Conservation (phyloP, 2,329 filamentous ascomycete genomes). For the Zasmidium angulare region DNA sequence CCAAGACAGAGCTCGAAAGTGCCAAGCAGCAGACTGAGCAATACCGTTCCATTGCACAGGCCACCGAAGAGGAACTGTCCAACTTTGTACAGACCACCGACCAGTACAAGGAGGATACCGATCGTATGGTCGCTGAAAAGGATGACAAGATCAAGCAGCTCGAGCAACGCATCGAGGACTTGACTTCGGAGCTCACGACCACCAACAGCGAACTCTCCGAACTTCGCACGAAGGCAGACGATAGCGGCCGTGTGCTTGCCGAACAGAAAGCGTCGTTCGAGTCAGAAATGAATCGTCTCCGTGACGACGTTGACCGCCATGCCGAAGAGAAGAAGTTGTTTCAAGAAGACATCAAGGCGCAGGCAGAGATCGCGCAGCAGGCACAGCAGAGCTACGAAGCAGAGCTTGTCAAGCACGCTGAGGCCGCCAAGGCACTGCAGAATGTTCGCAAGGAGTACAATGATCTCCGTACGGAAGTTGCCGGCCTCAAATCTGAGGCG, state of each 20-base stretch:
- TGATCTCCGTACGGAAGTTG: constrained; percentile 74
- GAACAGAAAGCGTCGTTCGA: constrained; percentile 81
- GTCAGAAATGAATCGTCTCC: constrained; percentile 75
- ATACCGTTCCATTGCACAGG: constrained; percentile 84
- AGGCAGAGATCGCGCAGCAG: constrained; percentile 88
- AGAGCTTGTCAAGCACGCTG: constrained; percentile 91
- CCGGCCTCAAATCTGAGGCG: constrained; percentile 73
- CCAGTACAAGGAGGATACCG: constrained; percentile 84
- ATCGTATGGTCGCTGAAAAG: constrained; percentile 72
- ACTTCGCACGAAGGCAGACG: constrained; percentile 76
- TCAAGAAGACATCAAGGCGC: constrained; percentile 86
- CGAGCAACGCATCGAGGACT: constrained; percentile 77
- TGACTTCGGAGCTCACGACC: constrained; percentile 75
- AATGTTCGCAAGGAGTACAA: constrained; percentile 77
- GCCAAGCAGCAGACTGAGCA: constrained; percentile 79
- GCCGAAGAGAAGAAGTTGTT: constrained; percentile 78
- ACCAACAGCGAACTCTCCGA: constrained; percentile 80
- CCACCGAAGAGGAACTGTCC: constrained; percentile 82
- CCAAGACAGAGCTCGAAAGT: constrained; percentile 76
- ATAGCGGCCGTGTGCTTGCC: constrained; percentile 67
- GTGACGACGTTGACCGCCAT: constrained; percentile 79
- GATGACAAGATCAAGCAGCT: constrained; percentile 77
- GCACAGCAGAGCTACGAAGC: constrained; percentile 95
- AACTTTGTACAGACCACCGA: constrained; percentile 78
- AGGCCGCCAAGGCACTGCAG: constrained; percentile 85